These are phyloP conservation scores for Phoenix dactylifera DNA, from an alignment of 176 grass and related monocot species.

Conservation along the genomic window DNA sequence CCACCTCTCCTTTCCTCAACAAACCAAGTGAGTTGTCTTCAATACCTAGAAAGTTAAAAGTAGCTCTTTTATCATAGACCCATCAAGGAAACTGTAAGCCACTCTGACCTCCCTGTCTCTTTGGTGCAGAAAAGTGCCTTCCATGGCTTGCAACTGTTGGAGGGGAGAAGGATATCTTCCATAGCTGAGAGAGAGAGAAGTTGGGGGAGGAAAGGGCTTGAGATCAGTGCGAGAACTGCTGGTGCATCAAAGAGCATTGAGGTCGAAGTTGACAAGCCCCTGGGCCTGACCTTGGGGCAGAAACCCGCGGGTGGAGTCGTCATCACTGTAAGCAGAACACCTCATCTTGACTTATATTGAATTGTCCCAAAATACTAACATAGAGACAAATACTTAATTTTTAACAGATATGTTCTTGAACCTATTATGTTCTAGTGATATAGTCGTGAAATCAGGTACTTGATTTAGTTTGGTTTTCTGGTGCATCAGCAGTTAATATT, in stretches of 20 bases:
- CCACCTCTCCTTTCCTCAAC: constrained; percentile 11
- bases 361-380: too few species aligned
- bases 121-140: constrained; percentile 49
- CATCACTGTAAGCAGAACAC: constrained; percentile 47
- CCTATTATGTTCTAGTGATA: too few species aligned
- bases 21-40: constrained; percentile 15
- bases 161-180: constrained; percentile 16
- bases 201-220: constrained; percentile 22
- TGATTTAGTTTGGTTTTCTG: too few species aligned
- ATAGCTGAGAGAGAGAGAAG: neutral
- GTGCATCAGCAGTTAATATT: too few species aligned
- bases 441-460: too few species aligned
- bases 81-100: neutral
- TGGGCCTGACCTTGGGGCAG: constrained; percentile 79
- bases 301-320: constrained; percentile 74
- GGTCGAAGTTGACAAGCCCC: constrained; percentile 92
- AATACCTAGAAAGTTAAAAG: neutral
- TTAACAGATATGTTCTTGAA: too few species aligned
- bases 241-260: constrained; percentile 74
- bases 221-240: constrained; percentile 62
- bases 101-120: constrained; percentile 9
- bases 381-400: too few species aligned
- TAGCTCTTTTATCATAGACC: neutral
- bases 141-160: constrained; percentile 47
- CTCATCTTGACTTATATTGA: too few species aligned